These are phyloP conservation scores for Didymella pinodella DNA, from an alignment of 2,329 filamentous ascomycete species.

Conservation along the genomic window DNA sequence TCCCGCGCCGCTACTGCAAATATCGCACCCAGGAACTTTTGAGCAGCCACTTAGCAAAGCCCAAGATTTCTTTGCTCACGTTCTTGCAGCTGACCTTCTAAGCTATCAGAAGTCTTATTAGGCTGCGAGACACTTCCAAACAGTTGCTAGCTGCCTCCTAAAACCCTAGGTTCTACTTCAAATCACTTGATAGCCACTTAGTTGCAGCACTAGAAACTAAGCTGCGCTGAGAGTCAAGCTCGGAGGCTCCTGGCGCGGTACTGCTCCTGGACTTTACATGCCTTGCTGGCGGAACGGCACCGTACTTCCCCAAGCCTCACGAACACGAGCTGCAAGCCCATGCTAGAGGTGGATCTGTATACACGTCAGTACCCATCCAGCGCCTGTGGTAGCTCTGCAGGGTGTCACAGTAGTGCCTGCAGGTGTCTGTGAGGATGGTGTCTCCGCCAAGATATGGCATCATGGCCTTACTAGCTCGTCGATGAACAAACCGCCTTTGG, in stretches of 20 bases:
- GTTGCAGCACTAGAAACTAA: too few species aligned
- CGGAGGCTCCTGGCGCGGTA: not conserved
- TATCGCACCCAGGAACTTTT: not conserved
- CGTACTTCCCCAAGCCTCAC: too few species aligned
- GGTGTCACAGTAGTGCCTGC: slow-evolving; percentile 17
- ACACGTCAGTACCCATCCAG: slow-evolving; percentile 7
- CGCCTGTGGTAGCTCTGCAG: slow-evolving; percentile 4
- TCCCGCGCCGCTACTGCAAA: slow-evolving; percentile 14
- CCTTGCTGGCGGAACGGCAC: slow-evolving; percentile 17
- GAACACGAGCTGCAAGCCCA: slow-evolving; percentile 22
- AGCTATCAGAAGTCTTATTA: too few species aligned
- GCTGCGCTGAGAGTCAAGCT: too few species aligned
- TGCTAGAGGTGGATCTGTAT: slow-evolving; percentile 15
- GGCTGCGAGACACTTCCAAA: too few species aligned
- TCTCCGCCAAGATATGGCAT: slow-evolving; percentile 3
- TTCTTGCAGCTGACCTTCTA: too few species aligned
- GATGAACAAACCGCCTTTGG: slow-evolving; percentile 4
- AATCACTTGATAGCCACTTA: too few species aligned
- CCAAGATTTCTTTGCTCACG: not conserved
- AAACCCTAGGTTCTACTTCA: too few species aligned
- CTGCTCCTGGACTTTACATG: slow-evolving; percentile 2
- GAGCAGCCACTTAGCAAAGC: slow-evolving; percentile 6
- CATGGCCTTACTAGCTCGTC: not conserved
- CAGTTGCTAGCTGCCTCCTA: too few species aligned
- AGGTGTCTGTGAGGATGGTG: slow-evolving; percentile 3